A percentile compares a stretch with the other conserved stretches of the same genome.
These are phyloP conservation scores for Tuber umbilicatum DNA, from an alignment of 495 filamentous ascomycete species.

Conservation along the genomic window DNA sequence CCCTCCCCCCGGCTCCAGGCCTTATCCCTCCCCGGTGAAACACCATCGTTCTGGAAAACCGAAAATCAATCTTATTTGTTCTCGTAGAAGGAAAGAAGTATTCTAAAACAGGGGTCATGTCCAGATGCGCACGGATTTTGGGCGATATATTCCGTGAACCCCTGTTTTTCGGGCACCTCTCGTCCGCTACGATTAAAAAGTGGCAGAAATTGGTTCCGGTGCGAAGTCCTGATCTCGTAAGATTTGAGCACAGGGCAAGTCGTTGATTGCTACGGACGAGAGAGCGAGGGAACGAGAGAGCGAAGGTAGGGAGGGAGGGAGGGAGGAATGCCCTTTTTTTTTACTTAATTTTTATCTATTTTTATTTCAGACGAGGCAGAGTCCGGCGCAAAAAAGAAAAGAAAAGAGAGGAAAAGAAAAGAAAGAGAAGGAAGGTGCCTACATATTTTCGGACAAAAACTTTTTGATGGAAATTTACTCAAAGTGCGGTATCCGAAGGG, in stretches of 20 bases:
- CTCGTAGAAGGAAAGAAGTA: neutral
- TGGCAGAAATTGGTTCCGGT: neutral
- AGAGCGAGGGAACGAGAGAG: neutral
- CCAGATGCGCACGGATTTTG: neutral
- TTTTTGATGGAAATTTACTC: neutral
- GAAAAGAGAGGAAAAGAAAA: neutral
- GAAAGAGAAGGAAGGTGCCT: neutral
- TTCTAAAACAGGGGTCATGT: neutral
- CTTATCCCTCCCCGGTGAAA: neutral
- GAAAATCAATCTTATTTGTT: conserved; percentile 4
- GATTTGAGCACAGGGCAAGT: neutral
- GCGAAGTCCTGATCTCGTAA: conserved; percentile 3
- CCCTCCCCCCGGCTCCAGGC: neutral
- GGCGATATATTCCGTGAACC: neutral
- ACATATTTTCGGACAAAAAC: neutral
- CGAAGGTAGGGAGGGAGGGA: neutral
- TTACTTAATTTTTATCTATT: too few species aligned
- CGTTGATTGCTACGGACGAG: conserved; percentile 1
- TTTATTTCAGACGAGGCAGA: too few species aligned
- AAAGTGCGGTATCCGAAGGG: neutral
- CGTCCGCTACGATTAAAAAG: neutral
- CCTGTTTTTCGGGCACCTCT: neutral
- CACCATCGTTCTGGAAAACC: neutral
- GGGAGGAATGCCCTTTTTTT: neutral
- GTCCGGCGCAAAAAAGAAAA: too few species aligned